Evolutionary conservation across 306 rosid species (phyloP), one percentile per base, ranked within the genome.

Genomic region (Vigna unguiculata): DNA sequence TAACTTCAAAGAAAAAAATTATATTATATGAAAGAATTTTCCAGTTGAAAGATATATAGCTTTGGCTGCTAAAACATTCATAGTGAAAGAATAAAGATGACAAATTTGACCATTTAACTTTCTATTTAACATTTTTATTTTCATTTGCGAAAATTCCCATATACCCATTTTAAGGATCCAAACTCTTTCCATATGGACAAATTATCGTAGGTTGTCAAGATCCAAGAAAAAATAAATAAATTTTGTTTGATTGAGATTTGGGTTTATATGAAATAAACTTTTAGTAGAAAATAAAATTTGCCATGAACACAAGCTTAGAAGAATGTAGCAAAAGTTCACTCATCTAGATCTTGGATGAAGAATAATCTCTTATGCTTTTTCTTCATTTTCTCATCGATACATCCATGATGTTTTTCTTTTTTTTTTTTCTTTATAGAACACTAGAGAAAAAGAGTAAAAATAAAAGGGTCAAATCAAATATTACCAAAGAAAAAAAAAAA

Each of bases 351-450:
- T 30, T 36, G 5, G 13, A 54, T 54, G 46, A 82, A 64, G 75
- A 36, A 59, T 82, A 36, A 59, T 82, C 54, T 66, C 28, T 25
- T 28, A 72, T 48, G 20, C 83, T 54, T 51, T 71, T 46, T 67
- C 59, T 76, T 19, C 47, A 40, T 38, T 38, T 55, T 68, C 82
- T 57, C 71, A 47, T 58, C 14, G 3, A 13, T 43, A 15, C 17
- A 71, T 55, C 41, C 40, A 48, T 14, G 78, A 67, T 19, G 36
- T 2, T 14, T 52, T 40, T 43, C 11, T 43, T 12, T 11, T 11
- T 54, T 40, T 54, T 38, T 43, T 12, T 11, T 11, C 47, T 40
- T 54, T 38, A 34, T 32, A 24, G 40, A 76, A 46, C 70, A 69
- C 66, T 7, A 64, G 38, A 45, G 38, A 45, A 30, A 2, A 36